phyloP scores from a whole-genome alignment of 1,139 yeast species.

The Yamadazyma friedrichii region DNA sequence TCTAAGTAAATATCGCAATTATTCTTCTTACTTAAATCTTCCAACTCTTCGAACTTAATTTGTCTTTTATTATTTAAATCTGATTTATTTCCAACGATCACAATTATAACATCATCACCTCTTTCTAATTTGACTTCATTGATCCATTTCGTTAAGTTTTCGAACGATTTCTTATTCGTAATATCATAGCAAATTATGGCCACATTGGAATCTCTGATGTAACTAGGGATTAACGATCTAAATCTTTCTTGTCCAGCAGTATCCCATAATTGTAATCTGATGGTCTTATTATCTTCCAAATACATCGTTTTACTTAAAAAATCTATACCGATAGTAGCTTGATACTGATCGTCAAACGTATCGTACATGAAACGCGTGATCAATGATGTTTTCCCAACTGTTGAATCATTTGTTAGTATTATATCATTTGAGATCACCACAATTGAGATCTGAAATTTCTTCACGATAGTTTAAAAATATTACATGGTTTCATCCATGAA shows the following conservation, averaged over 20 bases:
- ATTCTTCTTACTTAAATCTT: slow-evolving; percentile 45
- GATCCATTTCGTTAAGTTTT: slow-evolving; percentile 56
- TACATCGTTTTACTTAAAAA: slow-evolving; percentile 78
- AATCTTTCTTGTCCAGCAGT: slow-evolving; percentile 68
- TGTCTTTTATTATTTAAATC: slow-evolving; percentile 78
- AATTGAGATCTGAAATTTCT: no score
- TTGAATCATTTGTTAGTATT: slow-evolving; percentile 5
- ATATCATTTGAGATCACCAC: no score
- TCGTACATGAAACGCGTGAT: slow-evolving; percentile 97
- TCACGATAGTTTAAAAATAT: no score
- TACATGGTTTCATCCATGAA: no score
- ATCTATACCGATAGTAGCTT: slow-evolving; percentile 96
- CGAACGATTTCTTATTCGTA: slow-evolving; percentile 80
- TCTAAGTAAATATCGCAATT: slow-evolving; percentile 84
- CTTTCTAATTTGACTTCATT: slow-evolving; percentile 67
- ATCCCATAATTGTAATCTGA: slow-evolving; percentile 56
- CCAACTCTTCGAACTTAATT: slow-evolving; percentile 79
- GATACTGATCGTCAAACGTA: slow-evolving; percentile 94
- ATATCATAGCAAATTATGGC: slow-evolving; percentile 96
- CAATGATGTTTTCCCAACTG: slow-evolving; percentile 89
- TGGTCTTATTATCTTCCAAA: slow-evolving; percentile 54
- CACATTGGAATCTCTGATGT: slow-evolving; percentile 94
- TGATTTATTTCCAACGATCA: slow-evolving; percentile 47
- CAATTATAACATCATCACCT: slow-evolving; percentile 62
- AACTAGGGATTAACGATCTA: slow-evolving; percentile 69